A percentile compares a stretch with the other conserved stretches of the same genome.
phyloP scores from a whole-genome alignment of 169 alveolate genomes.

The Eimeria tenella region DNA sequence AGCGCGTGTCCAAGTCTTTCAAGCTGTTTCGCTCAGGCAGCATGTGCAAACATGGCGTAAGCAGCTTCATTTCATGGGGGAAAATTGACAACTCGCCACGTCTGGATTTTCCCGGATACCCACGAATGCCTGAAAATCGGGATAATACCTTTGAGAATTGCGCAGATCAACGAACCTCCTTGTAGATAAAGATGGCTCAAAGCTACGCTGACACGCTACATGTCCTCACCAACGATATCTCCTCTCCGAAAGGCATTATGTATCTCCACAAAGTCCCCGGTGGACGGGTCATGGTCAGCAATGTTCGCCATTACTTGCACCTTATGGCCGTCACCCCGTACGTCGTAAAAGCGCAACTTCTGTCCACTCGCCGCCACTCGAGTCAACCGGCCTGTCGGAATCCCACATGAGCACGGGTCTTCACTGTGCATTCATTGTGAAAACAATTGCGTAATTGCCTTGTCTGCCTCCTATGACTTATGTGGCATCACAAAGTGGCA shows the following conservation, averaged over 20 bases:
- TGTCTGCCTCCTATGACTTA: too few species aligned
- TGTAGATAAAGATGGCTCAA: not conserved
- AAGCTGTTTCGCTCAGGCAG: slow-evolving; percentile 97
- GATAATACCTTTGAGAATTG: not conserved
- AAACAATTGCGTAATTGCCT: too few species aligned
- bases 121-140: slow-evolving; percentile 80
- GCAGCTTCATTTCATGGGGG: slow-evolving; percentile 90
- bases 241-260: slow-evolving; percentile 77
- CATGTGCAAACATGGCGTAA: slow-evolving; percentile 98
- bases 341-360: slow-evolving; percentile 93
- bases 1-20: slow-evolving; percentile 95
- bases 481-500: not conserved
- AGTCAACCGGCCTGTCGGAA: slow-evolving; percentile 92
- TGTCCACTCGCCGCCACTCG: slow-evolving; percentile 92
- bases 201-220: not conserved
- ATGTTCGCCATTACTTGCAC: slow-evolving; percentile 91
- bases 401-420: not conserved
- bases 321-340: slow-evolving; percentile 91
- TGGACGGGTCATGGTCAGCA: slow-evolving; percentile 79
- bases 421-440: too few species aligned
- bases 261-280: slow-evolving; percentile 81
- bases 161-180: not conserved
- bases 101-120: slow-evolving; percentile 93
- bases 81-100: slow-evolving; percentile 98
- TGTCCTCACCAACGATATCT: slow-evolving; percentile 59